A percentile compares a stretch with the other conserved stretches of the same genome.
phyloP scores from a whole-genome alignment of 73 alveolate genomes.

The Paramecium caudatum region DNA sequence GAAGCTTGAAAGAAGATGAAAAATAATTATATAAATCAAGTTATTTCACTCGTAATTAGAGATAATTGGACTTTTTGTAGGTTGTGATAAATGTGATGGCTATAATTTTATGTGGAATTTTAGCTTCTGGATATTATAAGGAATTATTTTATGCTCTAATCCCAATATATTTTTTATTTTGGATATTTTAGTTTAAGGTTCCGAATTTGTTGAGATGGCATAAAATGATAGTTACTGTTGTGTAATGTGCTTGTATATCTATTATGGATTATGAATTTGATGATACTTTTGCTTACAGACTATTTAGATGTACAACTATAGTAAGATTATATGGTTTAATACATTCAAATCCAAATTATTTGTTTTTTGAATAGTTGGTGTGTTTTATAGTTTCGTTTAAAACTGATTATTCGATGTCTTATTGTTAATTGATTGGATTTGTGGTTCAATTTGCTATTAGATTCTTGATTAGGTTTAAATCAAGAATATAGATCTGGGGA shows the following conservation, averaged over 20 bases:
- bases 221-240: not conserved
- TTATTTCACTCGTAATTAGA: not conserved
- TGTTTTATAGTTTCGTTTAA: slow-evolving; percentile 30
- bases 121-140: not conserved
- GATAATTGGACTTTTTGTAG: not conserved
- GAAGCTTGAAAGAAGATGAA: not conserved
- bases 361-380: slow-evolving; percentile 14
- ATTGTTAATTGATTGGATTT: not conserved
- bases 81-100: not conserved
- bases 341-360: slow-evolving; percentile 17
- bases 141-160: not conserved
- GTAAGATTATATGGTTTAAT: not conserved
- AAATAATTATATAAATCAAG: not conserved
- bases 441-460: not conserved
- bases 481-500: not conserved
- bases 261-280: slow-evolving; percentile 48
- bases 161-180: not conserved
- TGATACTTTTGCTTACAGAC: not conserved
- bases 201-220: not conserved
- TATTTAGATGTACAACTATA: not conserved
- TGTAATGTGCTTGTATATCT: slow-evolving; percentile 35
- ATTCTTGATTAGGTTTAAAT: not conserved
- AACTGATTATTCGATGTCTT: not conserved
- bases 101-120: not conserved
- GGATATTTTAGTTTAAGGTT: not conserved